Conservation (phyloP, 2,329 filamentous ascomycete genomes). For the Aspergillus niger region DNA sequence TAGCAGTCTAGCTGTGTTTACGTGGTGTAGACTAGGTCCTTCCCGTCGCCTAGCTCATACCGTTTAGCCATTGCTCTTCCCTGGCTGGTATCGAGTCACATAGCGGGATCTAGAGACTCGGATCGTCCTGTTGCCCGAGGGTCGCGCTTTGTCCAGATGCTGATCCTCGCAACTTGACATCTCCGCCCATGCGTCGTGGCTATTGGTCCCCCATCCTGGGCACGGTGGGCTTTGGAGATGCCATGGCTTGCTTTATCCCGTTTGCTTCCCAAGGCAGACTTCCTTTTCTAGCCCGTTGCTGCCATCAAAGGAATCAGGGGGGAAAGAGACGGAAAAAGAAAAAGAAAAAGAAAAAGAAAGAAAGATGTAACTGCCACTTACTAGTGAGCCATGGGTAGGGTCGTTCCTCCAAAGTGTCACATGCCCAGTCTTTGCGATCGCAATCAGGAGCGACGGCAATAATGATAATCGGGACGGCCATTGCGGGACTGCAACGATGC, state of each 20-base stretch:
- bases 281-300: not conserved
- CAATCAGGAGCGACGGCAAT: not conserved
- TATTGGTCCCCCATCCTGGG: not conserved
- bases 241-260: not conserved
- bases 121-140: not conserved
- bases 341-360: not conserved
- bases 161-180: constrained; percentile 2
- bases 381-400: no score
- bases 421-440: not conserved
- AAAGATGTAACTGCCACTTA: not conserved
- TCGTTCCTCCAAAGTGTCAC: not conserved
- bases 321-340: not conserved
- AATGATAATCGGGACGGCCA: no score
- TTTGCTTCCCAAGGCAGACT: constrained; percentile 1
- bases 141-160: constrained; percentile 12
- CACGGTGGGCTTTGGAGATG: not conserved
- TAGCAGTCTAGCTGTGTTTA: no score
- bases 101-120: not conserved
- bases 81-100: not conserved
- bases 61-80: no score
- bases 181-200: not conserved
- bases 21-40: no score
- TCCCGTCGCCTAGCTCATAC: no score
- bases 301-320: not conserved
- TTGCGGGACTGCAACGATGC: not conserved